Conservation (phyloP, 1,284 basidiomycete genomes). For the Flammula alnicola region DNA sequence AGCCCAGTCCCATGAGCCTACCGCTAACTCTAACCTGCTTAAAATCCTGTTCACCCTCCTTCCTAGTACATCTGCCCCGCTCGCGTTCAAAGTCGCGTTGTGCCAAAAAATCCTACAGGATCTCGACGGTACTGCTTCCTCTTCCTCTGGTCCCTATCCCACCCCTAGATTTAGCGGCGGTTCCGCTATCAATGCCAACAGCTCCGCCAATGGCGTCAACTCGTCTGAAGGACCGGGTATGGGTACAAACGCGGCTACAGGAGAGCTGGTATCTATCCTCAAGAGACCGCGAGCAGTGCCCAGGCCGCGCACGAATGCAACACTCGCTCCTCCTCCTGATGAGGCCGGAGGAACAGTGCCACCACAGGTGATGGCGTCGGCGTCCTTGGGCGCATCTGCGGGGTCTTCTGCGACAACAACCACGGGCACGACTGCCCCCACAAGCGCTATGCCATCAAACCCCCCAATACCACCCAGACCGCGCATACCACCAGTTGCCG, state of each 20-base stretch:
- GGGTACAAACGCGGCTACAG: not conserved
- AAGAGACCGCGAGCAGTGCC: constrained; percentile 7
- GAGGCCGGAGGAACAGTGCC: not conserved
- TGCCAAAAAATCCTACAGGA: constrained; percentile 25
- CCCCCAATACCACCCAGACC: constrained; percentile 1
- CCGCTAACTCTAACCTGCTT: no score
- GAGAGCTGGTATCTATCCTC: constrained; percentile 4
- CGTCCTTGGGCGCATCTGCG: not conserved
- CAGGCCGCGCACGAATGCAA: constrained; percentile 1
- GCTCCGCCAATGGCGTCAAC: not conserved
- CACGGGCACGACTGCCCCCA: not conserved
- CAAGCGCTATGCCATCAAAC: not conserved
- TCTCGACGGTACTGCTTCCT: constrained; percentile 13
- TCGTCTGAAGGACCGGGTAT: not conserved
- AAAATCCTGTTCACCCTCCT: constrained; percentile 11
- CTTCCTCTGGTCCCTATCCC: not conserved
- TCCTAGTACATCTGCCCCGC: constrained; percentile 15
- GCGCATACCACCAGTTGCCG: constrained; percentile 4
- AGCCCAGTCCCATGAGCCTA: not conserved
- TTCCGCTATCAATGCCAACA: not conserved
- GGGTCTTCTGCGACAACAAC: not conserved
- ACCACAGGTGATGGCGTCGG: not conserved
- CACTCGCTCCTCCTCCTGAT: not conserved
- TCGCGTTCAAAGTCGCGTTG: constrained; percentile 23
- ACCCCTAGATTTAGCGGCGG: not conserved